Conservation (phyloP, 495 filamentous ascomycete species). For the Hyaloscypha finlandica region DNA sequence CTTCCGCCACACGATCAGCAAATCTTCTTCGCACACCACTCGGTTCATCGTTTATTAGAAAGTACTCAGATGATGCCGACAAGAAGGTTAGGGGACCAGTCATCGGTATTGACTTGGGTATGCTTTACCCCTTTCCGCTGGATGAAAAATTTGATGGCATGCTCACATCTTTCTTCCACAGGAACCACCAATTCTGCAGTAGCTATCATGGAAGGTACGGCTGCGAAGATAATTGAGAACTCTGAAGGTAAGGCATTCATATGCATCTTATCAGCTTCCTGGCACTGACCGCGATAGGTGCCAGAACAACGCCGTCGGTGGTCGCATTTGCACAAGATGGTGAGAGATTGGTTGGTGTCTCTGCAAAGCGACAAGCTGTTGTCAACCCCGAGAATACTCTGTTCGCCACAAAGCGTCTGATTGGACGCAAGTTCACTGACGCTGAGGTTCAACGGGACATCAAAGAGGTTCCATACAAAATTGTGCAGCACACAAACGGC, state of each 20-base stretch:
- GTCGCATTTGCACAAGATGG: constrained; percentile 97
- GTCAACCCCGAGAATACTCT: constrained; percentile 99
- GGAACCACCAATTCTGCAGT: constrained; percentile 99
- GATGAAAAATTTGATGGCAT: constrained; percentile 19
- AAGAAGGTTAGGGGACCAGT: constrained; percentile 92
- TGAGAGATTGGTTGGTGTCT: constrained; percentile 95
- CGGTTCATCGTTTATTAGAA: constrained; percentile 56
- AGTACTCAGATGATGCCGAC: constrained; percentile 82
- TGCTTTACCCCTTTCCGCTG: constrained; percentile 38
- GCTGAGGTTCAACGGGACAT: constrained; percentile 96
- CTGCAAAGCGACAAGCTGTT: constrained; percentile 97
- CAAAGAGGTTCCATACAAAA: constrained; percentile 99
- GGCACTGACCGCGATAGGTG: constrained; percentile 55
- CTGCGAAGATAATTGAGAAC: constrained; percentile 96
- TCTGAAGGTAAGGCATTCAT: constrained; percentile 65
- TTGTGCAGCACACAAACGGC: constrained; percentile 96
- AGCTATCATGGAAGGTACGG: constrained; percentile 95
- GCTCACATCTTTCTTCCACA: constrained; percentile 36
- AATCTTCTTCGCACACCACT: constrained; percentile 52
- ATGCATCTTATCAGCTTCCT: constrained; percentile 31
- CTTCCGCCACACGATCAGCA: constrained; percentile 60
- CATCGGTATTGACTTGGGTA: constrained; percentile 98
- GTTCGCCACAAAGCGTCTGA: constrained; percentile 99
- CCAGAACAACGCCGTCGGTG: constrained; percentile 93
- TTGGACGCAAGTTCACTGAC: constrained; percentile 97